Percentiles rank a stretch among this genome's conserved stretches.
phyloP scores from a whole-genome alignment of 768 basidiomycete genomes.

The Daedalea quercina region DNA sequence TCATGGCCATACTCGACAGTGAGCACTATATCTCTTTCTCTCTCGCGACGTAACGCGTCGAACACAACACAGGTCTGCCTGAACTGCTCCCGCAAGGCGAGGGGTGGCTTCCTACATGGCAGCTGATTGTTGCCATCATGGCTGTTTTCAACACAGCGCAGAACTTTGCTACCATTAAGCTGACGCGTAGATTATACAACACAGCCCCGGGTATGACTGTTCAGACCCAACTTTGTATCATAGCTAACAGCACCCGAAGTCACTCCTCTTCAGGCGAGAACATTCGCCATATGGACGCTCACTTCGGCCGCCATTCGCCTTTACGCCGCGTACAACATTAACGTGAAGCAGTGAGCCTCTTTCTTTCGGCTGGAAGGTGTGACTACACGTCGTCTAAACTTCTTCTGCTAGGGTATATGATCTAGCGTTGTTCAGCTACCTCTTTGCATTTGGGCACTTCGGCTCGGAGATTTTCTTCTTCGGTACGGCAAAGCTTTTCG shows the following conservation, averaged over 20 bases:
- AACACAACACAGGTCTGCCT: not conserved
- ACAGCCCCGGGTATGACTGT: conserved; percentile 24
- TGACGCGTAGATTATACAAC: conserved; percentile 75
- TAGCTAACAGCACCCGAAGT: conserved; percentile 41
- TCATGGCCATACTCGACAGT: not conserved
- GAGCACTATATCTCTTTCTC: not conserved
- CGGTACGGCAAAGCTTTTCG: conserved; percentile 57
- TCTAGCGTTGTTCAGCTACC: conserved; percentile 80
- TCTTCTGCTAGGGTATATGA: conserved; percentile 69
- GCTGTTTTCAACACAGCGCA: conserved; percentile 85
- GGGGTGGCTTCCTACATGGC: conserved; percentile 84
- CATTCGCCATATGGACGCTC: conserved; percentile 90
- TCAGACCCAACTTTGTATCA: not conserved
- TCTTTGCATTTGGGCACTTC: conserved; percentile 89
- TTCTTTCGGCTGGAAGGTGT: conserved; percentile 1
- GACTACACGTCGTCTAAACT: too few relatives aligned
- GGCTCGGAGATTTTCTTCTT: conserved; percentile 80
- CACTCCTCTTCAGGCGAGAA: conserved; percentile 78
- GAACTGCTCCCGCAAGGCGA: conserved; percentile 48
- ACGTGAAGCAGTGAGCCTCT: conserved; percentile 63
- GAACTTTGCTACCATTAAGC: conserved; percentile 69
- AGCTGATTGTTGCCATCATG: conserved; percentile 69
- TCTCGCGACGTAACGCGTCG: not conserved
- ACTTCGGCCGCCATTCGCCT: conserved; percentile 75
- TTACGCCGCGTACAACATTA: conserved; percentile 88